Evolutionary conservation across 768 basidiomycete species (phyloP).

Genomic region (Polyporus arcularius): DNA sequence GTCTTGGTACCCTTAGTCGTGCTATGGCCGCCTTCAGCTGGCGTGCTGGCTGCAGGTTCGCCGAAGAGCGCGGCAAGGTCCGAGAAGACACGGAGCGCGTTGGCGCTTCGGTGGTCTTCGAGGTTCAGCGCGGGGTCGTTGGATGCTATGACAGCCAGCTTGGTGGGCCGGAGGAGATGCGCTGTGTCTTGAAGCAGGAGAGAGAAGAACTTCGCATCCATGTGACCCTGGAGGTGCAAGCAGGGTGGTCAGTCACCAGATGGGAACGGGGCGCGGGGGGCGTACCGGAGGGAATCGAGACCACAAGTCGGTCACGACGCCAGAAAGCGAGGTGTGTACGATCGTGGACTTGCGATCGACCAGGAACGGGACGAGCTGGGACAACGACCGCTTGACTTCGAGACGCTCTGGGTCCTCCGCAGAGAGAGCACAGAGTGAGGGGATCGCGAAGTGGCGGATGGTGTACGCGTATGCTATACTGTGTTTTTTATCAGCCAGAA

Average conservation of each 20-base stretch:
- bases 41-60: neutral
- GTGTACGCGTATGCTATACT: constrained; percentile 72
- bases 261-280: no score
- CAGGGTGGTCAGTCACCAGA: neutral
- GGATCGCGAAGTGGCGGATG: constrained; percentile 61
- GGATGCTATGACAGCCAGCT: constrained; percentile 27
- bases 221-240: constrained; percentile 27
- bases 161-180: constrained; percentile 50
- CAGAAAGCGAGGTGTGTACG: constrained; percentile 50
- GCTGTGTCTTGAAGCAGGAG: constrained; percentile 60
- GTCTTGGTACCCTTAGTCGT: neutral
- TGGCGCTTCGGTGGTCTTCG: constrained; percentile 41
- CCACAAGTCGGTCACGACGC: constrained; percentile 63
- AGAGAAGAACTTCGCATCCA: constrained; percentile 44
- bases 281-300: constrained; percentile 62
- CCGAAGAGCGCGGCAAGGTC: constrained; percentile 52
- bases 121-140: constrained; percentile 22
- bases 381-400: constrained; percentile 50
- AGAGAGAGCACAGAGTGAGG: constrained; percentile 51
- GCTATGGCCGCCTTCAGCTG: constrained; percentile 17
- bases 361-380: constrained; percentile 65
- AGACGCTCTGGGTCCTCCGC: constrained; percentile 43
- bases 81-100: constrained; percentile 51
- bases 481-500: neutral
- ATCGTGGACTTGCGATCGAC: constrained; percentile 57